Evolutionary conservation across 345 rosid genomes (phyloP).

Genomic region (Aquilaria sinensis): DNA sequence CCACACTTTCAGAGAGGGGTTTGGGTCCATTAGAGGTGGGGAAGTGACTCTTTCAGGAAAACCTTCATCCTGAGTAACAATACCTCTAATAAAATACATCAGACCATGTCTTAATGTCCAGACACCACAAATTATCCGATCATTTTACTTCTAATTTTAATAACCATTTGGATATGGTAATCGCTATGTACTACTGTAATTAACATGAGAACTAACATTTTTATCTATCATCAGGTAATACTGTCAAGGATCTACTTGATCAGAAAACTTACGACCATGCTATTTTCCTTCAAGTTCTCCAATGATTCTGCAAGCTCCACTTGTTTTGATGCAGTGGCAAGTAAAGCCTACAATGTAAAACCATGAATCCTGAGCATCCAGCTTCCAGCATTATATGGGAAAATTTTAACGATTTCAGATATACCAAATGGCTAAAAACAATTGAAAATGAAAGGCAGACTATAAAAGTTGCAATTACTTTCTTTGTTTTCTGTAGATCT

Average conservation of each 20-base stretch:
- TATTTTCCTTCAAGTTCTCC: conserved; percentile 53
- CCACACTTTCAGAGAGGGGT: too few species aligned
- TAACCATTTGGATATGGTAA: too few species aligned
- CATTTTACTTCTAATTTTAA: too few species aligned
- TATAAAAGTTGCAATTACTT: conserved; percentile 26
- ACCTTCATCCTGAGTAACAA: not conserved
- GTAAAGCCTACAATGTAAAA: conserved; percentile 53
- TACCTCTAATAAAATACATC: too few species aligned
- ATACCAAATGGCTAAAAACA: not conserved
- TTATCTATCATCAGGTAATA: too few species aligned
- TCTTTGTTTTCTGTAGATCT: conserved; percentile 88
- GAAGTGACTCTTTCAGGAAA: not conserved
- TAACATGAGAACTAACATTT: too few species aligned
- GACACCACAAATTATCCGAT: too few species aligned
- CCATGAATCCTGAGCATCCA: conserved; percentile 3
- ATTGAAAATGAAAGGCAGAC: not conserved
- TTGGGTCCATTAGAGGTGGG: not conserved
- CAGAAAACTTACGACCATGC: conserved; percentile 41
- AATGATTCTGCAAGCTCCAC: conserved; percentile 82
- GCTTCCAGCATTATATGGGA: not conserved
- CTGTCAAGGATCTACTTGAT: too few species aligned
- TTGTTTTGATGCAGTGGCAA: conserved; percentile 89
- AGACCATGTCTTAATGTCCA: too few species aligned
- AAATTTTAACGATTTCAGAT: not conserved
- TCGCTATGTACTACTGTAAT: too few species aligned